Conservation (phyloP, 352 stramenopile species). For the Pythium rhizo-oryzae region DNA sequence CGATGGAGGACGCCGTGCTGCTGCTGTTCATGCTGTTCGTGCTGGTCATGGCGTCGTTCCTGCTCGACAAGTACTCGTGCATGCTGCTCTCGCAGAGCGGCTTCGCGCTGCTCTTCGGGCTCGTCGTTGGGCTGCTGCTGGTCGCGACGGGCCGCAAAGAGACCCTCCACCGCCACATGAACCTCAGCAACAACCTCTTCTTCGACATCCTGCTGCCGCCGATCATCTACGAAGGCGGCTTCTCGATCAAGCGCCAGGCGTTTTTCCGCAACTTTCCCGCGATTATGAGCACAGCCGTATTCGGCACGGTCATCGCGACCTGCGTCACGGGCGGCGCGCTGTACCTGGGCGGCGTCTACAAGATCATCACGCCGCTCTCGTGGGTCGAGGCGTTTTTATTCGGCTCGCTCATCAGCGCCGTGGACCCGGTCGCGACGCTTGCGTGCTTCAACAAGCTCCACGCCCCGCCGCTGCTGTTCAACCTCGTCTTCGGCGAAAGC, state of each 20-base stretch:
- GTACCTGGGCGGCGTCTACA: conserved; percentile 61
- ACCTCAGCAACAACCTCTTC: conserved; percentile 88
- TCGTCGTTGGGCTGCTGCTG: conserved; percentile 71
- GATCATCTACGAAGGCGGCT: conserved; percentile 89
- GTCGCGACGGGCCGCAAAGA: conserved; percentile 67
- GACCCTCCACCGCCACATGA: conserved; percentile 74
- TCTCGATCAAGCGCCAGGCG: conserved; percentile 82
- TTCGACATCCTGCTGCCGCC: conserved; percentile 85
- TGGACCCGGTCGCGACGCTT: conserved; percentile 93
- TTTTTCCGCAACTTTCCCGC: conserved; percentile 89
- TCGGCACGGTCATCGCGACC: conserved; percentile 80
- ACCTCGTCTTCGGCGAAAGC: conserved; percentile 95
- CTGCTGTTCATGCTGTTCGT: conserved; percentile 87
- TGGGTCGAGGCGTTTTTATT: conserved; percentile 93
- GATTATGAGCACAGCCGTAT: conserved; percentile 83
- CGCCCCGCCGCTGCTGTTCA: conserved; percentile 90
- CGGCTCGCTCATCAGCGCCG: conserved; percentile 91
- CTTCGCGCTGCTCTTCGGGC: conserved; percentile 82
- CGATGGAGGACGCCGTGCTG: conserved; percentile 84
- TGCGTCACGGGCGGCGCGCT: conserved; percentile 76
- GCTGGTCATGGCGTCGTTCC: conserved; percentile 88
- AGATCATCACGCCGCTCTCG: conserved; percentile 72
- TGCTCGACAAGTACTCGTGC: conserved; percentile 83
- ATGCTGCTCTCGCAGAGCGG: conserved; percentile 88
- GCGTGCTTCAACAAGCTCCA: conserved; percentile 93